Evolutionary conservation across 1,284 basidiomycete species (phyloP).

Genomic region (Sparassis latifolia): DNA sequence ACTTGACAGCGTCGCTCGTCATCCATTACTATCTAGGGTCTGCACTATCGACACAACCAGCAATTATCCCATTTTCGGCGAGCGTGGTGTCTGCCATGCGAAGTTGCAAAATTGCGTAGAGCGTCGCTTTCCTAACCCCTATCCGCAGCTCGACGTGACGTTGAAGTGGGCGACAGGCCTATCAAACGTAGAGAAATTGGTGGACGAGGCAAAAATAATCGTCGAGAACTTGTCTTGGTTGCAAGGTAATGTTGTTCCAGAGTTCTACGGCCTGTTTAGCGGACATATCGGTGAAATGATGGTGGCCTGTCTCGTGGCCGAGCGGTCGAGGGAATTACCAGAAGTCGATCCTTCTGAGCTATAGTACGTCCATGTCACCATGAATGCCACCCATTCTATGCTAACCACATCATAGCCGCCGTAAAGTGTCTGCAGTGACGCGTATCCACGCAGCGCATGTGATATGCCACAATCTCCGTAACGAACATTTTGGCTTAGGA

Average conservation of each 20-base stretch:
- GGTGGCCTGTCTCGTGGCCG: conserved; percentile 30
- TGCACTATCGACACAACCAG: background rate
- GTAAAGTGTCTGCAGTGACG: conserved; percentile 9
- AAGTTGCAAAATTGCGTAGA: background rate
- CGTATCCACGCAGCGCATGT: conserved; percentile 10
- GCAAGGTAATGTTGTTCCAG: conserved; percentile 11
- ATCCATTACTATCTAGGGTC: no score
- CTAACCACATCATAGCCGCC: conserved; percentile 7
- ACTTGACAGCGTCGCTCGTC: no score
- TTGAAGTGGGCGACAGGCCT: conserved; percentile 20
- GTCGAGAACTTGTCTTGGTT: conserved; percentile 6
- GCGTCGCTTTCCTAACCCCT: no score
- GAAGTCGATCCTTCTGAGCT: conserved; percentile 1
- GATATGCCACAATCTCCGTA: conserved; percentile 7
- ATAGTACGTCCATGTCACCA: background rate
- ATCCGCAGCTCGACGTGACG: conserved; percentile 7
- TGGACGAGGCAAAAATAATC: conserved; percentile 12
- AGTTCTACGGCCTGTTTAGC: conserved; percentile 13
- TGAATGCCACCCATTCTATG: background rate
- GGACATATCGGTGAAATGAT: conserved; percentile 6
- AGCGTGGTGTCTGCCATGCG: conserved; percentile 1
- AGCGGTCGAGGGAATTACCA: conserved; percentile 25
- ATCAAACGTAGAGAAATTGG: conserved; percentile 21
- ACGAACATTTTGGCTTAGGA: conserved; percentile 10
- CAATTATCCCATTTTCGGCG: conserved; percentile 1